Percentiles rank a stretch among this genome's conserved stretches.
phyloP scores from a whole-genome alignment of 495 filamentous ascomycete genomes.

The Astrothelium subdiscretum region DNA sequence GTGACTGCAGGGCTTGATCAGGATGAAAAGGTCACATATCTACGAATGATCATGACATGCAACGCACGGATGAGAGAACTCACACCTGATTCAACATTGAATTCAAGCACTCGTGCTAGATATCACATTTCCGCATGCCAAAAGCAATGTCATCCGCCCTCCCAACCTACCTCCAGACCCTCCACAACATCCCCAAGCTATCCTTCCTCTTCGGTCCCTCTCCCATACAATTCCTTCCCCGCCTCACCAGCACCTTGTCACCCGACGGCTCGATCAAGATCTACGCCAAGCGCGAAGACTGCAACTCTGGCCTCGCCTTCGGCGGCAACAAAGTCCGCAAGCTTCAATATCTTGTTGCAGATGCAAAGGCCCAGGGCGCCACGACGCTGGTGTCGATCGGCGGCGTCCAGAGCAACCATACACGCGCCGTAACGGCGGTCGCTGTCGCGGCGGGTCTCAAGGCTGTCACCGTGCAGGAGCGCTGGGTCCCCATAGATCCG shows the following conservation, averaged over 20 bases:
- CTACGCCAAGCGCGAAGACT: constrained; percentile 54
- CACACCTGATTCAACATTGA: too few species aligned
- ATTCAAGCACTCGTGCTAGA: too few species aligned
- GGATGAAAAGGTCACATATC: too few species aligned
- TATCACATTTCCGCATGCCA: too few species aligned
- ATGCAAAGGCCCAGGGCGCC: constrained; percentile 41
- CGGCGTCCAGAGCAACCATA: constrained; percentile 57
- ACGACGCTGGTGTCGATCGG: constrained; percentile 51
- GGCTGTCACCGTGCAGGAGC: constrained; percentile 46
- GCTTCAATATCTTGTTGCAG: constrained; percentile 49
- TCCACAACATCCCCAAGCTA: neutral
- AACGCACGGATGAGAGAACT: too few species aligned
- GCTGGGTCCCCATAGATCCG: constrained; percentile 48
- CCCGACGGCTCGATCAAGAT: constrained; percentile 18
- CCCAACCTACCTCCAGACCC: neutral
- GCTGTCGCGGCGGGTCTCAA: constrained; percentile 41
- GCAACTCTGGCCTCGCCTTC: constrained; percentile 49
- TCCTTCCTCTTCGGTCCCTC: neutral
- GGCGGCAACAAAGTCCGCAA: constrained; percentile 59
- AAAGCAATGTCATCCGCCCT: too few species aligned
- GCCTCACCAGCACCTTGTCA: neutral
- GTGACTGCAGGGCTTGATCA: too few species aligned
- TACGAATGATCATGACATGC: too few species aligned
- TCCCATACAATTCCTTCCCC: neutral
- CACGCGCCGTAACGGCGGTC: constrained; percentile 48